A percentile compares a stretch with the other conserved stretches of the same genome.
Conservation (phyloP, 2,329 filamentous ascomycete genomes). For the Piedraia hortae region DNA sequence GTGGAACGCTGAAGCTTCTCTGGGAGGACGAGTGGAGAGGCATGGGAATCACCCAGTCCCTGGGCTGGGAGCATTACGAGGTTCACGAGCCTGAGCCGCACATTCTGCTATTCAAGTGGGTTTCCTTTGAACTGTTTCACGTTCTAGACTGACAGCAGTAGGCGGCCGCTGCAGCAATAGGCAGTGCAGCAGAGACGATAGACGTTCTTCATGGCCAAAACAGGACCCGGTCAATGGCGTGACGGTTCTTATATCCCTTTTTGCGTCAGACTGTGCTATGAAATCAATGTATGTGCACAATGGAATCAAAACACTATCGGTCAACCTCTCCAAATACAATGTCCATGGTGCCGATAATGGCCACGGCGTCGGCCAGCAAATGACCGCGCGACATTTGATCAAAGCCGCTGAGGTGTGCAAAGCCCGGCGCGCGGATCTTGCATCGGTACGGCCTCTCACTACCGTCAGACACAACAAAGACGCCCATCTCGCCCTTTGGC, state of each 20-base stretch:
- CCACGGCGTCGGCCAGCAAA: conserved; percentile 82
- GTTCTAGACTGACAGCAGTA: too few species aligned
- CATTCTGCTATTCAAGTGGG: conserved; percentile 94
- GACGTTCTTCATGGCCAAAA: too few species aligned
- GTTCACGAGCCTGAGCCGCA: conserved; percentile 97
- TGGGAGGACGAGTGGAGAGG: conserved; percentile 98
- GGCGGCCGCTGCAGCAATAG: too few species aligned
- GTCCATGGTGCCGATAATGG: conserved; percentile 45
- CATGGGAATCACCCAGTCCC: conserved; percentile 89
- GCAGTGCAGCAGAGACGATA: too few species aligned
- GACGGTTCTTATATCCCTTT: too few species aligned
- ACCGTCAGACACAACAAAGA: conserved; percentile 85
- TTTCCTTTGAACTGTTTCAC: too few species aligned
- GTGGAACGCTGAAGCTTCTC: conserved; percentile 80
- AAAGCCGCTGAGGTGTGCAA: conserved; percentile 81
- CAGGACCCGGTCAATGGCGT: too few species aligned
- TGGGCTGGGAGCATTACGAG: conserved; percentile 98
- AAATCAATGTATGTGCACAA: too few species aligned
- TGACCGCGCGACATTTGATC: conserved; percentile 84
- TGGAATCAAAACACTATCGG: too few species aligned
- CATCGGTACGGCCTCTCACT: conserved; percentile 91
- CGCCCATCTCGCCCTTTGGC: conserved; percentile 99
- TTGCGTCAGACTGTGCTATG: too few species aligned
- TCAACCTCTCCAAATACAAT: conserved; percentile 33
- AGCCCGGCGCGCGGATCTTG: conserved; percentile 89